Base-by-base conservation (phyloP, 257 asterid species). In the Gentiana dahurica region DNA sequence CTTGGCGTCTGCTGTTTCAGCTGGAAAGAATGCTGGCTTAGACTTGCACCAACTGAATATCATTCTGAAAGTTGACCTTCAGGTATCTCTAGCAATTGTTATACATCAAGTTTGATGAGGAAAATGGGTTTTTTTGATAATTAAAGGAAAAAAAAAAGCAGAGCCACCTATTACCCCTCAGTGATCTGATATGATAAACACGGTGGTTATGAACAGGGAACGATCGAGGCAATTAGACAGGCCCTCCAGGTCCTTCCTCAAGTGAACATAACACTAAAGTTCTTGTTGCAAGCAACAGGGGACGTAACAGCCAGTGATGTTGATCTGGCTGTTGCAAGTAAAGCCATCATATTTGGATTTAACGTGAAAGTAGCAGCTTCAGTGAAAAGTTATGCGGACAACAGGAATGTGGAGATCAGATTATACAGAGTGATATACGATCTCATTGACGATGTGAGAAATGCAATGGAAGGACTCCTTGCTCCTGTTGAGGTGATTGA, bases 201-300 rank as follows among this genome's bases (percentile, higher is more conserved):
- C 24, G 24, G 24, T 10, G 47, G 64, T 68, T 10, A 52, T 73
- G 67, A 37, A 47, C 51, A 92, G 99, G 99, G 99, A 69, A 73
- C 99, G 15, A 77, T 80, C 55, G 99, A 83, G 78, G 99, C 99
- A 8, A 65, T 92, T 57, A 80, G 79, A 63, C 95, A 85, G 79
- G 97, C 99, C 59, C 90, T 92, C 55, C 95, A 79, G 67, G 89
- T 77, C 61, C 97, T 92, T 74, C 97, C 99, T 49, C 99, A 82
- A 72, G 77, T 68, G 62, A 92, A 92, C 73, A 82, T 92, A 57
- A 92, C 94, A 71, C 73, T 88, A 74, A 92, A 92, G 80, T 92
- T 92, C 79, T 80, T 92, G 44, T 69, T 85, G 73, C 95, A 85
- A 81, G 95, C 86, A 60, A 77, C 87, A 60, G 99, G 99, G 61